phyloP scores from a whole-genome alignment of 2,329 filamentous ascomycete species.

The Chaetomiaceae sp. region DNA sequence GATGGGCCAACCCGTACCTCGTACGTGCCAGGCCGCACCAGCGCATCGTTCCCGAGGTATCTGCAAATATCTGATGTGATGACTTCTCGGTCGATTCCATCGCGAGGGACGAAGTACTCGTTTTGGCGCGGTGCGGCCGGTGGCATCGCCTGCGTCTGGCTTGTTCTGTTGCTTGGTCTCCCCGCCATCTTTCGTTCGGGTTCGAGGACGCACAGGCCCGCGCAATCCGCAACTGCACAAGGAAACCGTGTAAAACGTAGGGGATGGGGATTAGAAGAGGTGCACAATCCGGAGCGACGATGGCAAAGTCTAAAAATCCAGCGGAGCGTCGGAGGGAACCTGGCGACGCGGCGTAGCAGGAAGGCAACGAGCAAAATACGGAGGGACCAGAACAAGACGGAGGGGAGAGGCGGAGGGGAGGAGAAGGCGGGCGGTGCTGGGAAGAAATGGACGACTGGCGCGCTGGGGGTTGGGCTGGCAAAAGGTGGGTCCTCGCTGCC shows the following conservation, averaged over 20 bases:
- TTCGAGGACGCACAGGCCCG: background rate
- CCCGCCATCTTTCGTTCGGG: conserved; percentile 32
- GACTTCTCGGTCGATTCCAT: conserved; percentile 77
- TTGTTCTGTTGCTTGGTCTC: conserved; percentile 33
- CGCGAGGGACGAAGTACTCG: conserved; percentile 73
- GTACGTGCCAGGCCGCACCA: conserved; percentile 68
- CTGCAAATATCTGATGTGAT: conserved; percentile 81
- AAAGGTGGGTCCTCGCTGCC: conserved; percentile 14
- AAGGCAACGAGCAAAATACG: conserved; percentile 15
- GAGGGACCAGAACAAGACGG: conserved; percentile 25
- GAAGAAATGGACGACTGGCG: conserved; percentile 26
- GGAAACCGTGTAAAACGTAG: background rate
- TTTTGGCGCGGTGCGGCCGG: conserved; percentile 51
- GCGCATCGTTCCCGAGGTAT: conserved; percentile 75
- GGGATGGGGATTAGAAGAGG: background rate
- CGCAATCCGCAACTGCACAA: conserved; percentile 1
- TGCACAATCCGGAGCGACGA: background rate
- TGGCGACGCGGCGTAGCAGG: conserved; percentile 14
- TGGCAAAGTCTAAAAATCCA: background rate
- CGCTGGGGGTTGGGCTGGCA: conserved; percentile 24
- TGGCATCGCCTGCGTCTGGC: conserved; percentile 30
- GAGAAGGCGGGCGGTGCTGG: conserved; percentile 23
- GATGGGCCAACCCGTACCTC: conserved; percentile 45
- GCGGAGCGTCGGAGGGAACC: background rate
- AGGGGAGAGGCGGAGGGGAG: conserved; percentile 23